These are phyloP conservation scores for Tetradesmus obliquus DNA, from an alignment of 139 green algal genomes.

Conservation along the genomic window DNA sequence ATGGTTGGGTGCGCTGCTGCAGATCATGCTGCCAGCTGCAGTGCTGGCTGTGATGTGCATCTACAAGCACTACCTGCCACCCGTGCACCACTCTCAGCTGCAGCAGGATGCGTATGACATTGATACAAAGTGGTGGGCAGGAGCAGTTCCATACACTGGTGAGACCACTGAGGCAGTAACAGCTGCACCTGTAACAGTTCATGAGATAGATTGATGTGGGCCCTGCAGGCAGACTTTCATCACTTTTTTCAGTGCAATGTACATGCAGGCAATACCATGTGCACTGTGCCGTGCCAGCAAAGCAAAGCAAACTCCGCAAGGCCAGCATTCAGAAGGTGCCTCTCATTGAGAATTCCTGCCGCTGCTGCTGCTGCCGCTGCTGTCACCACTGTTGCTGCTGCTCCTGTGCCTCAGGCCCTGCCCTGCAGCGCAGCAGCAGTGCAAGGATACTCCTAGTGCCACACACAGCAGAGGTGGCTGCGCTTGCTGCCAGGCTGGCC, in stretches of 20 bases:
- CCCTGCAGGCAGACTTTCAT: too few species aligned
- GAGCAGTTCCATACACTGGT: conserved; percentile 66
- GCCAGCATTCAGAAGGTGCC: too few species aligned
- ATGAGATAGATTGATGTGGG: too few species aligned
- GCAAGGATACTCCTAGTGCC: conserved; percentile 62
- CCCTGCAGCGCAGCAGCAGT: conserved; percentile 1
- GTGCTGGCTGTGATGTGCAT: conserved; percentile 72
- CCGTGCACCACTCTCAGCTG: conserved; percentile 20
- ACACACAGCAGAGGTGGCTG: conserved; percentile 54
- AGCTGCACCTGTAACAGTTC: neutral
- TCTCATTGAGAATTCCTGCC: too few species aligned
- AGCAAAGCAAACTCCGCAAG: too few species aligned
- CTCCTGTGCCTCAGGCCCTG: conserved; percentile 58
- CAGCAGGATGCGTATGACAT: conserved; percentile 19
- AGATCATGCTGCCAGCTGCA: conserved; percentile 44
- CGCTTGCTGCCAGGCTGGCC: conserved; percentile 51
- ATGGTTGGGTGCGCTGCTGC: conserved; percentile 50
- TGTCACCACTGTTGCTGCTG: neutral
- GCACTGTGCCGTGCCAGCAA: too few species aligned
- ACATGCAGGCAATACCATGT: too few species aligned
- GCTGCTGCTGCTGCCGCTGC: too few species aligned
- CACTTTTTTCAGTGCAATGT: too few species aligned
- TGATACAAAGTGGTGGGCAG: conserved; percentile 48
- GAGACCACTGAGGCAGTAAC: neutral
- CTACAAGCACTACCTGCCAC: conserved; percentile 77